Evolutionary conservation across 768 basidiomycete genomes (phyloP).

Genomic region (Scleroderma citrinum): DNA sequence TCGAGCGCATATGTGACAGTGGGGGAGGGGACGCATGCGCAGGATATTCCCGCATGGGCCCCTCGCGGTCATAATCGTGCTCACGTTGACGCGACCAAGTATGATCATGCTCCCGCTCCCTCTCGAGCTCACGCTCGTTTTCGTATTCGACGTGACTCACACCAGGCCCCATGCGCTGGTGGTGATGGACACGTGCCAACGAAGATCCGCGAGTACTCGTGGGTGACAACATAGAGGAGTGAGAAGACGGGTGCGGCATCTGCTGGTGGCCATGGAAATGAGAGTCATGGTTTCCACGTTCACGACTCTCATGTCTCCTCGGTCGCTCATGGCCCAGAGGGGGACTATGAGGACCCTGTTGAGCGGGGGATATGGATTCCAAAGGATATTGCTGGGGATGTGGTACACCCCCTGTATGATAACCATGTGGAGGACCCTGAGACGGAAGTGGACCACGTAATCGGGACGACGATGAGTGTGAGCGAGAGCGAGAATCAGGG

Average conservation of each 20-base stretch:
- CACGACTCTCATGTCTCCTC: constrained; percentile 44
- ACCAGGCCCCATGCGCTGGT: constrained; percentile 63
- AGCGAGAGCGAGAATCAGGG: constrained; percentile 42
- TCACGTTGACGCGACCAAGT: constrained; percentile 35
- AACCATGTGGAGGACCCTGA: constrained; percentile 24
- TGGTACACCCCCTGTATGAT: constrained; percentile 33
- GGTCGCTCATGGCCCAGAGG: constrained; percentile 38
- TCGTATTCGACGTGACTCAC: constrained; percentile 38
- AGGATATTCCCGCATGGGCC: constrained; percentile 24
- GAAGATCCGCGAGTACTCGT: constrained; percentile 27
- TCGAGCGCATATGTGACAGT: constrained; percentile 30
- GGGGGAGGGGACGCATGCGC: constrained; percentile 39
- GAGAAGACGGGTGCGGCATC: constrained; percentile 28
- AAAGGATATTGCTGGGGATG: constrained; percentile 42
- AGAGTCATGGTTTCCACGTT: constrained; percentile 31
- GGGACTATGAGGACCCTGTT: constrained; percentile 45
- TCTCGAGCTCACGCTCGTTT: constrained; percentile 41
- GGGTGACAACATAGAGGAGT: constrained; percentile 31
- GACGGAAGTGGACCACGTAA: constrained; percentile 41
- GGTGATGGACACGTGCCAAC: constrained; percentile 47
- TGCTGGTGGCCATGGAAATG: constrained; percentile 28
- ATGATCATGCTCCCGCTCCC: constrained; percentile 33
- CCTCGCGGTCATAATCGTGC: constrained; percentile 38
- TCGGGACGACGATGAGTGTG: constrained; percentile 43
- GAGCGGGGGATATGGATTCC: constrained; percentile 40